These are phyloP conservation scores for Clavispora asparagi DNA, from an alignment of 805 yeast genomes.

Conservation along the genomic window DNA sequence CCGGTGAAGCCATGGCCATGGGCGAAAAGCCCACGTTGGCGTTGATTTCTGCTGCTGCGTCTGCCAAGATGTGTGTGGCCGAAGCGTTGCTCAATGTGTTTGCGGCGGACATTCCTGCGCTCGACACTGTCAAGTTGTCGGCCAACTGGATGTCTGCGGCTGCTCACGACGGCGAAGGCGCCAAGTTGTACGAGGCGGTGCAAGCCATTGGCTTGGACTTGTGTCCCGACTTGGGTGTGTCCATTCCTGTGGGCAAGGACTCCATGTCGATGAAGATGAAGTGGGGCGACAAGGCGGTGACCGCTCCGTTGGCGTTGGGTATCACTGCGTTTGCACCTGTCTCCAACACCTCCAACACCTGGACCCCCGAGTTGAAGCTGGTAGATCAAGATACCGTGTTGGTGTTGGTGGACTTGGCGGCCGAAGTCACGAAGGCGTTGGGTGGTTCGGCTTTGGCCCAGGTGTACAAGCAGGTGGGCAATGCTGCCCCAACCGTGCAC, in stretches of 20 bases:
- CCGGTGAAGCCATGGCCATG: slow-evolving; percentile 98
- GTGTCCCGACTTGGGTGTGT: slow-evolving; percentile 86
- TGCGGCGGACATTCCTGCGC: slow-evolving; percentile 81
- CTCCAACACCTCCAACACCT: slow-evolving; percentile 74
- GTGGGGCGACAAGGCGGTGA: slow-evolving; percentile 89
- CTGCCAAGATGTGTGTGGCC: slow-evolving; percentile 93
- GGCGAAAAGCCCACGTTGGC: slow-evolving; percentile 95
- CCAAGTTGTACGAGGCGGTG: slow-evolving; percentile 92
- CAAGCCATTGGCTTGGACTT: slow-evolving; percentile 92
- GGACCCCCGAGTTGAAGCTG: slow-evolving; percentile 83
- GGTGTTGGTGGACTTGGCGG: slow-evolving; percentile 76
- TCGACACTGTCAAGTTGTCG: slow-evolving; percentile 75
- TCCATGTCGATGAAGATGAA: slow-evolving; percentile 99
- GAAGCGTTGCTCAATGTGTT: slow-evolving; percentile 83
- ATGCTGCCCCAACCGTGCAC: slow-evolving; percentile 77
- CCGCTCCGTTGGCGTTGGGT: slow-evolving; percentile 90
- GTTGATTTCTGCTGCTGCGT: slow-evolving; percentile 79
- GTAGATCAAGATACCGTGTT: slow-evolving; percentile 51
- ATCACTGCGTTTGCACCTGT: slow-evolving; percentile 93
- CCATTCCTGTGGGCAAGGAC: slow-evolving; percentile 98
- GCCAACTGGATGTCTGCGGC: slow-evolving; percentile 99
- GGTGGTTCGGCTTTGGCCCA: slow-evolving; percentile 97
- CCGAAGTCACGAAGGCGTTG: slow-evolving; percentile 47
- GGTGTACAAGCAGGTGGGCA: slow-evolving; percentile 84
- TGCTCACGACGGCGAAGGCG: slow-evolving; percentile 89